Conservation (phyloP, 2,329 filamentous ascomycete species). For the Aspergillus uvarum region DNA sequence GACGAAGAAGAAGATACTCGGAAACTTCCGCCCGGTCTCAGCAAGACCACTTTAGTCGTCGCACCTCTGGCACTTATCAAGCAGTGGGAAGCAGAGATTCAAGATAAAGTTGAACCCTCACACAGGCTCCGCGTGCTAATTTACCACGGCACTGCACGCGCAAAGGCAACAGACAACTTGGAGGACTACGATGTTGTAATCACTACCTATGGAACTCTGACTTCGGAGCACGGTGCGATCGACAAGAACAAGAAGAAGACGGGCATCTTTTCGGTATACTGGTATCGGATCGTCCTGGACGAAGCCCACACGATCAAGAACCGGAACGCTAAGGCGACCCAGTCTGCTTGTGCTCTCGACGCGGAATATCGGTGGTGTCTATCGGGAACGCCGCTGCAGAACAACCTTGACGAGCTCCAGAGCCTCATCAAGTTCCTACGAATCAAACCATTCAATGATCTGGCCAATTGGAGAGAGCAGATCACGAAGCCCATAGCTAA, state of each 20-base stretch:
- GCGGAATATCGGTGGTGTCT: conserved; percentile 94
- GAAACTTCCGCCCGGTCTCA: conserved; percentile 66
- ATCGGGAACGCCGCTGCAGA: conserved; percentile 96
- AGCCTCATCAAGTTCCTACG: conserved; percentile 89
- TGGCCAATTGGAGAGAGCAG: conserved; percentile 84
- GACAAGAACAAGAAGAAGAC: conserved; percentile 64
- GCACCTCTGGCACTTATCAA: conserved; percentile 91
- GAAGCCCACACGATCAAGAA: conserved; percentile 99
- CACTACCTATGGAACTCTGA: conserved; percentile 93
- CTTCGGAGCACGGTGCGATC: conserved; percentile 79
- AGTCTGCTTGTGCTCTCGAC: conserved; percentile 81
- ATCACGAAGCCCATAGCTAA: conserved; percentile 89
- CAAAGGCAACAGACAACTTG: conserved; percentile 74
- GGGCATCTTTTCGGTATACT: conserved; percentile 86
- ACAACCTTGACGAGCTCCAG: conserved; percentile 94
- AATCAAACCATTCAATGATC: conserved; percentile 85
- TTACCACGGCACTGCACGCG: conserved; percentile 84
- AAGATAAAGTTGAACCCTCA: conserved; percentile 69
- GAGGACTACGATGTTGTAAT: conserved; percentile 91
- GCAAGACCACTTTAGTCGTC: conserved; percentile 83
- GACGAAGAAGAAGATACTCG: conserved; percentile 50
- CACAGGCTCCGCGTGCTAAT: conserved; percentile 78
- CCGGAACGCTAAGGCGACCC: conserved; percentile 89
- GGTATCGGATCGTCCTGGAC: conserved; percentile 94
- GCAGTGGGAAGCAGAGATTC: conserved; percentile 94